Evolutionary conservation across 768 basidiomycete genomes (phyloP).

Genomic region (Lactarius deliciosus): DNA sequence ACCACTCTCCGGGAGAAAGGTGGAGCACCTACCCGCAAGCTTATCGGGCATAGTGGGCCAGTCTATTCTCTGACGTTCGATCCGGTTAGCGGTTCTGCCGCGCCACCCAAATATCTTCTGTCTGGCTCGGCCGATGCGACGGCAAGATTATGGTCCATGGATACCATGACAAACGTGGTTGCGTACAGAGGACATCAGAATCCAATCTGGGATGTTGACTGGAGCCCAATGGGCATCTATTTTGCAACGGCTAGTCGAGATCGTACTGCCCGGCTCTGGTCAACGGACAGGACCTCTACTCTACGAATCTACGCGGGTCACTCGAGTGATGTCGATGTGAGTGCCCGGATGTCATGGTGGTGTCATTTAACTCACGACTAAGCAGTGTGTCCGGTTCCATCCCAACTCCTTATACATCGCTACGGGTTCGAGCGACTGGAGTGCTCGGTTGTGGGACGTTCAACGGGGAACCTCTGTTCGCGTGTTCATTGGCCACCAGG

Average conservation of each 20-base stretch:
- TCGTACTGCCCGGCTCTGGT: conserved; percentile 93
- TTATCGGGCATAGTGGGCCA: conserved; percentile 95
- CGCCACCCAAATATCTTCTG: conserved; percentile 81
- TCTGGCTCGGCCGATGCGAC: conserved; percentile 94
- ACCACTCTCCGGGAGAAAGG: conserved; percentile 76
- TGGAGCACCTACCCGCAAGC: conserved; percentile 84
- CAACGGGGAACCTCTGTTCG: conserved; percentile 91
- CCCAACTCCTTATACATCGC: conserved; percentile 97
- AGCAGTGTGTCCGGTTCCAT: conserved; percentile 91
- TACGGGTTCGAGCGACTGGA: conserved; percentile 95
- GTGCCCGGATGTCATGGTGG: conserved; percentile 36
- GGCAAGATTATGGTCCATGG: conserved; percentile 89
- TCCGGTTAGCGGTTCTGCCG: conserved; percentile 82
- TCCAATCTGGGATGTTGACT: conserved; percentile 98
- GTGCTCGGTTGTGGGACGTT: conserved; percentile 97
- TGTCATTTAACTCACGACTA: conserved; percentile 11
- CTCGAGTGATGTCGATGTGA: conserved; percentile 93
- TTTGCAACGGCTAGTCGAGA: conserved; percentile 96
- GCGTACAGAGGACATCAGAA: conserved; percentile 96
- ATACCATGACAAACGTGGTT: conserved; percentile 90
- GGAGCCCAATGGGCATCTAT: conserved; percentile 98
- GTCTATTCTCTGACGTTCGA: conserved; percentile 96
- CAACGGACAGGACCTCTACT: conserved; percentile 84
- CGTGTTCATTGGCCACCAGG: conserved; percentile 95
- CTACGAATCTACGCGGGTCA: conserved; percentile 94